Evolutionary conservation across 2,329 filamentous ascomycete species (phyloP).

Genomic region (Nectriaceae sp.): DNA sequence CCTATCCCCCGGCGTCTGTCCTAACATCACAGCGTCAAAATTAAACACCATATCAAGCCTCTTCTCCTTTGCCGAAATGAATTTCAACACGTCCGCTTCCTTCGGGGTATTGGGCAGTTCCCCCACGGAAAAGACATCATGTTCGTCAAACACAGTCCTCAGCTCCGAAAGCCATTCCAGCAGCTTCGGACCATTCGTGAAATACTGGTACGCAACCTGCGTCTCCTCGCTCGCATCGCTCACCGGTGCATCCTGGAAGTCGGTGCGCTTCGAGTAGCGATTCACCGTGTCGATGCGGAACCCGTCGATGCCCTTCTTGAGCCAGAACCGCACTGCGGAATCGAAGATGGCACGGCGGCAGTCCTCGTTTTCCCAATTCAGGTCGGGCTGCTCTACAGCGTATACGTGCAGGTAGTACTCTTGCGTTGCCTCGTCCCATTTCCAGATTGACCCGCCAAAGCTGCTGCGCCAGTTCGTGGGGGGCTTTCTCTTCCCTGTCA

Average conservation of each 20-base stretch:
- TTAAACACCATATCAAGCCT: slow-evolving; percentile 65
- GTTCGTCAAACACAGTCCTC: no score
- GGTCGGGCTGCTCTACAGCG: slow-evolving; percentile 69
- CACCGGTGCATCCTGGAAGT: slow-evolving; percentile 55
- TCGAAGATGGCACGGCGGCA: slow-evolving; percentile 69
- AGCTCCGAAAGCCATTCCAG: no score
- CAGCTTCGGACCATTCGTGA: no score
- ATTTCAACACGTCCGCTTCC: slow-evolving; percentile 53
- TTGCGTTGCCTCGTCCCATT: slow-evolving; percentile 50
- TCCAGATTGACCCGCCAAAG: slow-evolving; percentile 52
- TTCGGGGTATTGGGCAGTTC: slow-evolving; percentile 60
- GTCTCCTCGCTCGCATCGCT: slow-evolving; percentile 49
- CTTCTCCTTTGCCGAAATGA: slow-evolving; percentile 53
- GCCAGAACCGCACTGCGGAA: slow-evolving; percentile 70
- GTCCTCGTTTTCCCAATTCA: slow-evolving; percentile 73
- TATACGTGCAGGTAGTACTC: slow-evolving; percentile 65
- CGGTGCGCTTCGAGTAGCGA: slow-evolving; percentile 62
- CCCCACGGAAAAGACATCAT: slow-evolving; percentile 66
- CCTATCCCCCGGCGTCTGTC: slow-evolving; percentile 56
- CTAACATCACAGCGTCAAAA: no score
- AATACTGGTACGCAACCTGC: slow-evolving; percentile 64
- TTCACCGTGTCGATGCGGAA: slow-evolving; percentile 72
- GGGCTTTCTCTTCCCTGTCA: slow-evolving; percentile 56
- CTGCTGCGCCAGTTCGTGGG: slow-evolving; percentile 59
- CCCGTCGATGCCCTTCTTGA: slow-evolving; percentile 65